Base-by-base conservation (phyloP, 805 yeast genomes). In the Yarrowia sp. region DNA sequence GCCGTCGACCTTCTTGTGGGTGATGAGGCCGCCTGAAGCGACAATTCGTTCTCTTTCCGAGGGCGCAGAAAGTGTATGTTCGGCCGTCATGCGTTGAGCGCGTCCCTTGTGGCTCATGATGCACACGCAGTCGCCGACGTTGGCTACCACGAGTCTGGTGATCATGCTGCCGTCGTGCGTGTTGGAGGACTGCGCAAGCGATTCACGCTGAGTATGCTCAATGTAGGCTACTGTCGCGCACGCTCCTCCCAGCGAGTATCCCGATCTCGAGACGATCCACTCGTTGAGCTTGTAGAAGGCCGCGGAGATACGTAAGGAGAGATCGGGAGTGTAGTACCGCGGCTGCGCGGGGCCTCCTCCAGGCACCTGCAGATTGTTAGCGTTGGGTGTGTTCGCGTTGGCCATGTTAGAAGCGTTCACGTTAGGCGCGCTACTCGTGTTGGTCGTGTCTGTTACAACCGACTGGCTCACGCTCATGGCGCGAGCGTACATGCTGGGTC, bases 1-100 rank as follows among this genome's bases (percentile, higher is more conserved):
- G 2, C 96, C 96, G 70, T 88, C 88, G 24, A 90, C 96, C 36
- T 47, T 39, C 16, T 51, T 46, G 29, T 47, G 61, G 16, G 51
- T 58, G 19, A 62, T 41, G 13, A 33, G 44, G 0, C 63, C 63
- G 14, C 63, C 63, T 14, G 31, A 16, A 10, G 55, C 44, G 8
- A 39, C 53, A n/a, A 62, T 24, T 41, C 63, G 42, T 29, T 62
- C 63, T 9, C 63, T 18, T 22, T 62, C 63, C 1, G 53, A 24
- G 4, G 62, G 16, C 2, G 49, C 29, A 14, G 51, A 41, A 9
- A 46, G 31, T 1, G 51, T 62, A 12, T 62, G 63, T 14, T 58
- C 62, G 14, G 32, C 42, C 0, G 61, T 55, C 61, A 55, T 38
- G 5, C 46, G 47, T 16, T 55, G 61, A 9, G 61, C 61, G 6